Evolutionary conservation across 176 grass and related monocot species (phyloP).

Genomic region (Paspalum vaginatum): DNA sequence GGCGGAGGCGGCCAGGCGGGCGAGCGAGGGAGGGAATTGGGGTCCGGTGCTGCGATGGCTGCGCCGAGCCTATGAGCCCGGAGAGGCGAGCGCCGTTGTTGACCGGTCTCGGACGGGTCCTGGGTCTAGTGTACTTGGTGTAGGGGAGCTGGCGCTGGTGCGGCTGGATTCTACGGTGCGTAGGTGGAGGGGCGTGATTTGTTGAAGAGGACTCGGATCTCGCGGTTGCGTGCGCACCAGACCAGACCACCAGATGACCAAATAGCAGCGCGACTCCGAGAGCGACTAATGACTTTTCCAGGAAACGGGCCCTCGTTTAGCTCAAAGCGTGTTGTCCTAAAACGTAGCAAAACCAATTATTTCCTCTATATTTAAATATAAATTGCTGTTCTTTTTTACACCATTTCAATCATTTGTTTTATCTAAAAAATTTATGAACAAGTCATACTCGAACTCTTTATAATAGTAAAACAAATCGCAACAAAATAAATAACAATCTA

Average conservation of each 20-base stretch:
- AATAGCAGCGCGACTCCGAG: not conserved
- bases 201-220: not conserved
- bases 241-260: not conserved
- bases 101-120: not conserved
- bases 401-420: too few species aligned
- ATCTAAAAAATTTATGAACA: too few species aligned
- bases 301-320: not conserved
- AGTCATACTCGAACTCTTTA: too few species aligned
- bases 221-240: not conserved
- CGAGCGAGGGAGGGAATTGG: not conserved
- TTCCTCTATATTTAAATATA: too few species aligned
- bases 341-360: too few species aligned
- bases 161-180: not conserved
- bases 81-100: not conserved
- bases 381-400: too few species aligned
- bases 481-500: too few species aligned
- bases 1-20: not conserved
- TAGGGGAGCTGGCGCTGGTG: not conserved
- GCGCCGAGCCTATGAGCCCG: slow-evolving; percentile 32
- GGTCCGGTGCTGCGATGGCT: not conserved
- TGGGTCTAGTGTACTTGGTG: not conserved
- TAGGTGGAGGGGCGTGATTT: slow-evolving; percentile 36
- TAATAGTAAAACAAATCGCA: too few species aligned
- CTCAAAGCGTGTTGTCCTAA: not conserved
- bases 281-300: not conserved